phyloP scores from a whole-genome alignment of 2,329 filamentous ascomycete species.

The Rutstroemia sp. region DNA sequence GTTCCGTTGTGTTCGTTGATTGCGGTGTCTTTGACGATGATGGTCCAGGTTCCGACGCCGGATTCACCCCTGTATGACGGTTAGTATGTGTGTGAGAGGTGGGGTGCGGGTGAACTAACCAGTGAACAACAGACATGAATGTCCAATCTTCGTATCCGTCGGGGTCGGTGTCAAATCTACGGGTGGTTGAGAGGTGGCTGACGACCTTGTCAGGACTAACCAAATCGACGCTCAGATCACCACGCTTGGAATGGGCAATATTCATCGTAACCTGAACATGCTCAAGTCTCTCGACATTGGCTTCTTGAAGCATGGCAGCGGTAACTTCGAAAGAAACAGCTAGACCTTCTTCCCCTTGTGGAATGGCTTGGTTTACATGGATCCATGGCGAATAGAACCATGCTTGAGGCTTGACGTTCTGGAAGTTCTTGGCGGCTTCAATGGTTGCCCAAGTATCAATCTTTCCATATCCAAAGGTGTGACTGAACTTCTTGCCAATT shows the following conservation, averaged over 20 bases:
- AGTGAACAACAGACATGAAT: conserved; percentile 97
- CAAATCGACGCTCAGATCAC: conserved; percentile 87
- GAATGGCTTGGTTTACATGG: conserved; percentile 77
- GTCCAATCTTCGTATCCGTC: conserved; percentile 90
- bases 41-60: conserved; percentile 82
- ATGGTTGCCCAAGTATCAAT: conserved; percentile 83
- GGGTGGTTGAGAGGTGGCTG: conserved; percentile 74
- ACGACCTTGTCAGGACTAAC: conserved; percentile 74
- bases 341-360: conserved; percentile 75
- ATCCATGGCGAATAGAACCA: conserved; percentile 95
- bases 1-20: conserved; percentile 70
- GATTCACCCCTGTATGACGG: conserved; percentile 64
- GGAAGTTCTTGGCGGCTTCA: conserved; percentile 76
- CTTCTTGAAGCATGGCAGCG: conserved; percentile 66
- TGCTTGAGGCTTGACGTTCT: conserved; percentile 86
- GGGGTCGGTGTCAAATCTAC: conserved; percentile 57
- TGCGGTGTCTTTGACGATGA: conserved; percentile 78
- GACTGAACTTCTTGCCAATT: conserved; percentile 81
- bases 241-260: conserved; percentile 75
- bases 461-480: conserved; percentile 94
- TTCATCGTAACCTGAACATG: conserved; percentile 99
- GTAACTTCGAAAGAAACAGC: conserved; percentile 78
- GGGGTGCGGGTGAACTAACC: conserved; percentile 46
- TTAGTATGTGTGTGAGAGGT: conserved; percentile 18
- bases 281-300: conserved; percentile 81